phyloP scores from a whole-genome alignment of 148 eudicot species.

The Bassia scoparia region DNA sequence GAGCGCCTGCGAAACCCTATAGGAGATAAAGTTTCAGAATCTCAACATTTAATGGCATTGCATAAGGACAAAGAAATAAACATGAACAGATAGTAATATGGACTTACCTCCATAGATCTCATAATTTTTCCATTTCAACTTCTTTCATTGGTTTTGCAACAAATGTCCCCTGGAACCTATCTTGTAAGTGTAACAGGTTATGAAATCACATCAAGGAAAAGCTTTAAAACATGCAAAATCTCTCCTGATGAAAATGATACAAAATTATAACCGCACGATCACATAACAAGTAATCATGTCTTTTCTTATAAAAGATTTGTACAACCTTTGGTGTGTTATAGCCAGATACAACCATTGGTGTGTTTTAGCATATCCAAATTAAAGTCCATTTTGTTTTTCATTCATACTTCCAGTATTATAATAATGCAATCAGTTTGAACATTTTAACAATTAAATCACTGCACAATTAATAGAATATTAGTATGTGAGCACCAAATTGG shows the following conservation, averaged over 20 bases:
- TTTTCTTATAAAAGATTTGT: not conserved
- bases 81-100: not conserved
- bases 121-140: conserved; percentile 88
- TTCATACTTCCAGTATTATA: too few relatives aligned
- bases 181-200: conserved; percentile 46
- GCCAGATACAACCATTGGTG: too few relatives aligned
- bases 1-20: conserved; percentile 97
- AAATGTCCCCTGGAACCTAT: conserved; percentile 89
- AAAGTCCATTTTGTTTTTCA: not conserved
- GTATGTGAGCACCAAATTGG: too few relatives aligned
- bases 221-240: not conserved
- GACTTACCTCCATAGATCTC: conserved; percentile 89
- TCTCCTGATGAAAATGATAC: not conserved
- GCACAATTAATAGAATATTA: too few relatives aligned
- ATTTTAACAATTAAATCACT: too few relatives aligned
- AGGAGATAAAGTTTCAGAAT: conserved; percentile 1
- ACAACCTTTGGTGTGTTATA: too few relatives aligned
- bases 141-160: conserved; percentile 74
- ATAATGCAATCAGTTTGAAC: too few relatives aligned
- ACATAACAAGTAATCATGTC: not conserved
- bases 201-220: not conserved
- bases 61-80: not conserved
- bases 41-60: not conserved
- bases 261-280: not conserved
- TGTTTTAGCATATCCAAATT: not conserved